Conservation (phyloP, 1,139 yeast genomes). For the Saccharomycopsis hybrid region DNA sequence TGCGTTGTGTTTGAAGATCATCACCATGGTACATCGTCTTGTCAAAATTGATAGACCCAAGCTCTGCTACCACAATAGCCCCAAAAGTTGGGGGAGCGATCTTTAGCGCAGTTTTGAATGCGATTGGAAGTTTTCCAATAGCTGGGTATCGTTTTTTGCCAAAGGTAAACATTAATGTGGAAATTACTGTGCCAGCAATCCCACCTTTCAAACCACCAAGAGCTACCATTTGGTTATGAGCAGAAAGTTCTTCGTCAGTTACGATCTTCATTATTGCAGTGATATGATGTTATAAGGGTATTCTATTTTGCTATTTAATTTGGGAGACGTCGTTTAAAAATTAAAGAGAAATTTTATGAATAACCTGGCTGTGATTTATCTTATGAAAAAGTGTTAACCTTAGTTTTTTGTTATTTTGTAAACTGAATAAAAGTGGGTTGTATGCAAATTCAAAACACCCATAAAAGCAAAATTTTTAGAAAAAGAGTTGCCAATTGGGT, state of each 20-base stretch:
- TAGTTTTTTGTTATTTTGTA: no score
- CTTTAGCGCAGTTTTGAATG: slow-evolving; percentile 51
- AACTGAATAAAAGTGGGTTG: no score
- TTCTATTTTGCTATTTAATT: no score
- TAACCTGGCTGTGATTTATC: no score
- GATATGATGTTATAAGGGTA: no score
- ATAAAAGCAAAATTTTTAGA: no score
- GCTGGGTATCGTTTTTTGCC: slow-evolving; percentile 39
- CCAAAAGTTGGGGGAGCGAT: slow-evolving; percentile 53
- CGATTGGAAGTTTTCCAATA: slow-evolving; percentile 41
- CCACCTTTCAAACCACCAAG: slow-evolving; percentile 61
- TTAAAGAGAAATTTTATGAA: no score
- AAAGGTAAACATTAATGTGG: slow-evolving; percentile 42
- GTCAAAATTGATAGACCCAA: slow-evolving; percentile 51
- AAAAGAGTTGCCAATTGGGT: no score
- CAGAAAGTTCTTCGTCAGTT: slow-evolving; percentile 57
- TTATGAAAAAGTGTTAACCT: no score
- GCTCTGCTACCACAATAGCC: slow-evolving; percentile 54
- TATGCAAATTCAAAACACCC: no score
- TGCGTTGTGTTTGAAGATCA: slow-evolving; percentile 31
- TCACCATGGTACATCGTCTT: slow-evolving; percentile 38
- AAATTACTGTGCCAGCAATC: slow-evolving; percentile 47
- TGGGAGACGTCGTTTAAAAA: no score
- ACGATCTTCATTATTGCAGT: slow-evolving; percentile 52
- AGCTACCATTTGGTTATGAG: slow-evolving; percentile 51